Base-by-base conservation (phyloP, 495 filamentous ascomycete genomes). In the Sabuloglossum arenarium region DNA sequence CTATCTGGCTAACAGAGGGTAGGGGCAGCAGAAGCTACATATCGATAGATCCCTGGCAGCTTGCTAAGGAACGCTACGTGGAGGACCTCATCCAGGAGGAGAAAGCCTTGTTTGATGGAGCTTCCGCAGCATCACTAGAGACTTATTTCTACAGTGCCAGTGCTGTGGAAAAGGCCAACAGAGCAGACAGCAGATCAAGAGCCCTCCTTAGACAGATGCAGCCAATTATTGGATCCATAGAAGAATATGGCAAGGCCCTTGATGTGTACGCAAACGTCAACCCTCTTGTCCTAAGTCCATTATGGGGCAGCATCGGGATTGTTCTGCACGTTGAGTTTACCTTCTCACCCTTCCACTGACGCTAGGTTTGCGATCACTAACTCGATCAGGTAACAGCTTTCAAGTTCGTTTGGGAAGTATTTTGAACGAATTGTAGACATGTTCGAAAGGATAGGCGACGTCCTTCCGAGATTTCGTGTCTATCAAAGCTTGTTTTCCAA, bases 221-320 rank as follows among this genome's bases (percentile, higher is more conserved):
- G 34, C 69, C 69, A 0, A 52, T 72, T 11, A 56, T 70, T 32
- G 57, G 62, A 4, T 63, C 64, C 1, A 62, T 72, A n/a, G 62
- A 66, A n/a, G 61, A 68, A 21, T 74, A 70, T 56, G 68, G 71
- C 3, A 59, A 62, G 47, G 67, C 67, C n/a, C 43, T 71, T 0
- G 68, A 73, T 61, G 63, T 67, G 6, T 63, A 64, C 43, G 50
- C 66, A 0, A 70, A 71, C 50, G 59, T 66, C 0, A 66, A 60
- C 23, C 57, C 69, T 12, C 34, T 64, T 2, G 61, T 68, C 8
- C 46, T 73, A 29, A 59, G 62, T n/a, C 68, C 70, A 6, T 58
- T 73, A 16, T 73, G 70, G 71, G 71, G 69, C 0, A 67, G 68
- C 24, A 54, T 73, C 23, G 47, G 69, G 28, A 62, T 74, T 12